phyloP scores from a whole-genome alignment of 2,329 filamentous ascomycete genomes.

The Orbilia ellipsospora region DNA sequence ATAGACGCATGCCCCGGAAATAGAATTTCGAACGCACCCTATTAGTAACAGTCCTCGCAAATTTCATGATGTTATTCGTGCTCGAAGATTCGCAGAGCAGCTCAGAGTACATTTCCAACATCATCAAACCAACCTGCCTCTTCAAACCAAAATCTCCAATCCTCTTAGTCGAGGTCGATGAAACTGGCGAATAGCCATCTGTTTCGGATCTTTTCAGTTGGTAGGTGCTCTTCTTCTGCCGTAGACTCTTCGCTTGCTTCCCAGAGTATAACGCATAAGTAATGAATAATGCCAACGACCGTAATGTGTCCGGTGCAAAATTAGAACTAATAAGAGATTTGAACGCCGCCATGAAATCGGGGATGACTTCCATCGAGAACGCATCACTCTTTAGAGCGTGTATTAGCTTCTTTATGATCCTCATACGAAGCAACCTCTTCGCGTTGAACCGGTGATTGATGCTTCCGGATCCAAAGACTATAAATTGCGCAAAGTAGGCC shows the following conservation, averaged over 20 bases:
- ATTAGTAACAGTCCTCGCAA: constrained; percentile 93
- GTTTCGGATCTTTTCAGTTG: constrained; percentile 58
- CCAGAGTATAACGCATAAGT: constrained; percentile 85
- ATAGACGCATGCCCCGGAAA: constrained; percentile 13
- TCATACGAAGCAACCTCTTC: constrained; percentile 85
- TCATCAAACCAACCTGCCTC: constrained; percentile 76
- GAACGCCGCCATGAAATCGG: constrained; percentile 81
- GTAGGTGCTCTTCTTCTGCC: constrained; percentile 65
- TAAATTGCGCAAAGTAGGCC: constrained; percentile 92
- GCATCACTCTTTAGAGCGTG: constrained; percentile 89
- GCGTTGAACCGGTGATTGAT: constrained; percentile 93
- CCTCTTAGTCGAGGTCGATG: constrained; percentile 36
- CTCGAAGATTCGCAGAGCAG: constrained; percentile 78
- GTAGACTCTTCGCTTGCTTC: constrained; percentile 63
- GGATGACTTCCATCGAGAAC: constrained; percentile 76
- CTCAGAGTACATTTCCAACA: constrained; percentile 80
- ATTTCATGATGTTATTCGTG: constrained; percentile 78
- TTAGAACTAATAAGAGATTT: constrained; percentile 82
- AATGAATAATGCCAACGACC: constrained; percentile 88
- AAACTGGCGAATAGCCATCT: constrained; percentile 59
- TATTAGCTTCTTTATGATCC: constrained; percentile 87
- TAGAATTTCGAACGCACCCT: constrained; percentile 71
- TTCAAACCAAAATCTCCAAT: constrained; percentile 64
- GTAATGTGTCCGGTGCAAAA: constrained; percentile 83
- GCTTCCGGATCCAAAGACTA: constrained; percentile 87